phyloP scores from a whole-genome alignment of 768 basidiomycete genomes.

The Boletus speciosus region DNA sequence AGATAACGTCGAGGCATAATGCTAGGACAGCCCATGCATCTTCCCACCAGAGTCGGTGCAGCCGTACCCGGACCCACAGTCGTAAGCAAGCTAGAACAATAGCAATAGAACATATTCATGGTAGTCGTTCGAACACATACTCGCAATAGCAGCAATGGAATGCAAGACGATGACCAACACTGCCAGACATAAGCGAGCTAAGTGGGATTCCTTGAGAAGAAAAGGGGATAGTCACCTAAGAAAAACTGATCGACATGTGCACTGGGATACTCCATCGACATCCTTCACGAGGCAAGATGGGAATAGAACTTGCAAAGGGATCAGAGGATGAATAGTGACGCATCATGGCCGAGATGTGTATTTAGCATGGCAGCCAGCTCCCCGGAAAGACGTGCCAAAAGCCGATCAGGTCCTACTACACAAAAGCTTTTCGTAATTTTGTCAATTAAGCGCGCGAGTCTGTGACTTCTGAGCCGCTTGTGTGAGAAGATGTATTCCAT shows the following conservation, averaged over 20 bases:
- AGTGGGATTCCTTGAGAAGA: neutral
- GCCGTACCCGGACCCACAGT: slow-evolving; percentile 6
- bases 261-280: neutral
- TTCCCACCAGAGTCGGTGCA: slow-evolving; percentile 13
- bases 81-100: slow-evolving; percentile 1
- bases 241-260: neutral
- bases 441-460: neutral
- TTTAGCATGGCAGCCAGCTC: neutral
- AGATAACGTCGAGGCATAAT: neutral
- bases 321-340: neutral
- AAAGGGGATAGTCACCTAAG: neutral
- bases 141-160: neutral
- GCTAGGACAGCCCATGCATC: slow-evolving; percentile 10
- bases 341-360: neutral
- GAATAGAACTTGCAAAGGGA: neutral
- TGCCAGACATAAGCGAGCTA: neutral
- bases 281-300: neutral
- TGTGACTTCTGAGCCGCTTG: neutral
- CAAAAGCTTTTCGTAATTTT: neutral
- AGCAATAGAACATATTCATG: neutral
- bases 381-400: neutral
- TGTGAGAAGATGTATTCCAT: neutral
- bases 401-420: neutral
- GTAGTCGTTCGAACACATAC: neutral
- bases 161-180: slow-evolving; percentile 12